Evolutionary conservation across 768 basidiomycete genomes (phyloP).

Genomic region (Xerocomus brunneocitrinus): DNA sequence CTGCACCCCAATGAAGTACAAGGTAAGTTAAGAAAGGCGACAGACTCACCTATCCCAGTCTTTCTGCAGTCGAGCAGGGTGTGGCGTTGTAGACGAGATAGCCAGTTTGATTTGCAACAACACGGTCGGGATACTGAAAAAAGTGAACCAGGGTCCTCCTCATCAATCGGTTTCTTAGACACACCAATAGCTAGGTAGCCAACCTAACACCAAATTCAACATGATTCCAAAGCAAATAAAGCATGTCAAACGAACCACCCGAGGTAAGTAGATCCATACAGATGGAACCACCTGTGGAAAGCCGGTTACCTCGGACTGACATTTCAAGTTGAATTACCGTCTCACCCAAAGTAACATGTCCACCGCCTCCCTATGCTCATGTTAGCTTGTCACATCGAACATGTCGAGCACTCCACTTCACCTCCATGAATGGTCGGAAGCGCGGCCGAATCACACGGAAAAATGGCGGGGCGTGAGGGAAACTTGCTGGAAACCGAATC

Average conservation of each 20-base stretch:
- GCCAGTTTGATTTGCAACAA: not conserved
- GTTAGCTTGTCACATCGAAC: not conserved
- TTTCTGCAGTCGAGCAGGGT: not conserved
- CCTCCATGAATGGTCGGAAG: not conserved
- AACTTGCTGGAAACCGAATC: not conserved
- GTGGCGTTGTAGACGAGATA: not conserved
- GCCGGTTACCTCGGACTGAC: not conserved
- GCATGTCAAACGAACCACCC: not conserved
- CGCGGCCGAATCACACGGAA: not conserved
- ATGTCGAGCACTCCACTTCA: not conserved
- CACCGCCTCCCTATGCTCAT: not conserved
- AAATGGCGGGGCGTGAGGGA: not conserved
- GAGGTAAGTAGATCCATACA: not conserved
- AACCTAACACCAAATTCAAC: not conserved
- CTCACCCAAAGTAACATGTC: not conserved
- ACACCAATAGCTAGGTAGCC: not conserved
- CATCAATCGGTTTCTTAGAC: not conserved
- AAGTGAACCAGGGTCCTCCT: not conserved
- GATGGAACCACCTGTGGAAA: not conserved
- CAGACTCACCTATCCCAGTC: not conserved
- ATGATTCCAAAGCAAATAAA: not conserved
- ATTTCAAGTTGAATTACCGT: not conserved
- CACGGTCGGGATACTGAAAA: not conserved
- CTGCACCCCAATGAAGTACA: not conserved
- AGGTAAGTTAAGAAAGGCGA: not conserved